These are phyloP conservation scores for Candolleomyces efflorescens DNA, from an alignment of 768 basidiomycete genomes.

Conservation along the genomic window DNA sequence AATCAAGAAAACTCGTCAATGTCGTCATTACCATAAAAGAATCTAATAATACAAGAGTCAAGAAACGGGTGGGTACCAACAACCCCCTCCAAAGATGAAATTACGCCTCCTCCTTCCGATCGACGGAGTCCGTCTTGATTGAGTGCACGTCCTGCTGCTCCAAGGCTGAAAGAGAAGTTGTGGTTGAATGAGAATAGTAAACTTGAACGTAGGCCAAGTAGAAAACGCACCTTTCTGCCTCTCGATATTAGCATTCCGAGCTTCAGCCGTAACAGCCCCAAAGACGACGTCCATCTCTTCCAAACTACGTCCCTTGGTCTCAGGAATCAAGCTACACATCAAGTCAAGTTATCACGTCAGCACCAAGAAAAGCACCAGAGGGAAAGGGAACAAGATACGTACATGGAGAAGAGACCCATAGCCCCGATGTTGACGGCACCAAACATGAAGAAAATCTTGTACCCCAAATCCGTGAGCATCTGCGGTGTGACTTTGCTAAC, in stretches of 20 bases:
- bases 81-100: too few relatives aligned
- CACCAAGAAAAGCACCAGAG: too few relatives aligned
- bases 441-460: constrained; percentile 77
- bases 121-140: constrained; percentile 8
- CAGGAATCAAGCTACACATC: constrained; percentile 46
- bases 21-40: not conserved
- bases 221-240: not conserved
- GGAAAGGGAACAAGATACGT: constrained; percentile 16
- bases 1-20: too few relatives aligned
- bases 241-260: constrained; percentile 48
- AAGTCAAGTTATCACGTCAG: too few relatives aligned
- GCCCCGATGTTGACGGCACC: constrained; percentile 68
- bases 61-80: too few relatives aligned
- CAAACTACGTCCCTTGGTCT: constrained; percentile 55
- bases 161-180: constrained; percentile 4
- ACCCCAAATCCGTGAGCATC: constrained; percentile 57
- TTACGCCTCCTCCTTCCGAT: constrained; percentile 1
- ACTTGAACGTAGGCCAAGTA: too few relatives aligned
- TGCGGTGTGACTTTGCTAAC: constrained; percentile 68
- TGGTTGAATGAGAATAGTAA: too few relatives aligned
- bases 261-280: constrained; percentile 51
- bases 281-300: constrained; percentile 54
- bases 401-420: constrained; percentile 68
- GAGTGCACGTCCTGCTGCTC: constrained; percentile 9
- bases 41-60: not conserved